Conservation (phyloP, 345 rosid species). For the Hirschfeldia incana region DNA sequence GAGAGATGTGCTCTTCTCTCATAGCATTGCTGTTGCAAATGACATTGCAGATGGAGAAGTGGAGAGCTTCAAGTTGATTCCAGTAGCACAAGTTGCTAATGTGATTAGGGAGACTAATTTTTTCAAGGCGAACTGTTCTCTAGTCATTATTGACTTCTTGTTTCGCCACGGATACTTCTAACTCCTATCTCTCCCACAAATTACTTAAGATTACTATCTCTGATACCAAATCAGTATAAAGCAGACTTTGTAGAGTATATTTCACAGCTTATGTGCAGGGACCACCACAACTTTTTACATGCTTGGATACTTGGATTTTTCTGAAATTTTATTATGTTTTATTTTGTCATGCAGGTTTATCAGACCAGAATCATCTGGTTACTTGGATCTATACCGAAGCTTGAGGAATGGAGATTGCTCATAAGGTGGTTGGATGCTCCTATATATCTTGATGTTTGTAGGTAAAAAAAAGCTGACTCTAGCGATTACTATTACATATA, state of each 20-base stretch:
- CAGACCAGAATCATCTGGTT: slow-evolving; percentile 61
- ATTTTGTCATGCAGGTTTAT: slow-evolving; percentile 55
- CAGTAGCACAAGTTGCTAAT: slow-evolving; percentile 63
- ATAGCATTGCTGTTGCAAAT: slow-evolving; percentile 5
- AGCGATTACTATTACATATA: neutral
- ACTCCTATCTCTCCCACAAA: slow-evolving; percentile 22
- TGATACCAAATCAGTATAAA: neutral
- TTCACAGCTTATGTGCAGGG: slow-evolving; percentile 8
- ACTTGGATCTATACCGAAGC: slow-evolving; percentile 64
- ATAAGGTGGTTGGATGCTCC: slow-evolving; percentile 22
- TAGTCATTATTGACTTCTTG: slow-evolving; percentile 81
- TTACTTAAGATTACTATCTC: neutral
- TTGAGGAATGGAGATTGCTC: slow-evolving; percentile 64
- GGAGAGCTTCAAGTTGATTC: slow-evolving; percentile 79
- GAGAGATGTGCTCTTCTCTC: neutral
- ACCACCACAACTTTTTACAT: neutral
- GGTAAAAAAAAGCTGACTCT: neutral
- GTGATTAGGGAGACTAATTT: slow-evolving; percentile 60
- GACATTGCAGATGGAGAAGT: slow-evolving; percentile 83
- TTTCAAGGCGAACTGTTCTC: slow-evolving; percentile 83
- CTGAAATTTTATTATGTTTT: neutral
- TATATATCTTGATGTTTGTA: neutral
- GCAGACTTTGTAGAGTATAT: neutral
- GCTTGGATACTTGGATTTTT: neutral
- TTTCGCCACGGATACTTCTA: slow-evolving; percentile 87